Evolutionary conservation across 129 eudicot genomes (phyloP).

Genomic region (Ambrosia artemisiifolia): DNA sequence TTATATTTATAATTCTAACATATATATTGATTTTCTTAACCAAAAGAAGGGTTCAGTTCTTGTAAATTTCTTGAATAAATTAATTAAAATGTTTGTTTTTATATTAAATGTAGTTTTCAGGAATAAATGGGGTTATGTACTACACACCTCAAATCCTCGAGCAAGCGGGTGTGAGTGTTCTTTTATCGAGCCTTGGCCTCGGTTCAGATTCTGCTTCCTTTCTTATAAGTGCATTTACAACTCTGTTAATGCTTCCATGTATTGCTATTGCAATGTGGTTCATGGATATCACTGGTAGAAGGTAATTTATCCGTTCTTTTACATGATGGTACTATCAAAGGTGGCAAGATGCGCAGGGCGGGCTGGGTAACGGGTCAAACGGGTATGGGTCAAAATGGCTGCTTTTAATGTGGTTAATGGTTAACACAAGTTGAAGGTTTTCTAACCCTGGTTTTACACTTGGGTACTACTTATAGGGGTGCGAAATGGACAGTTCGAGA

Average conservation of each 20-base stretch:
- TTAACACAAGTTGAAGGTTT: neutral
- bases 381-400: neutral
- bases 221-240: conserved; percentile 65
- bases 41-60: too few relatives aligned
- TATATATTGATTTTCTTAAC: too few relatives aligned
- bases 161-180: conserved; percentile 74
- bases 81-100: neutral
- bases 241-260: conserved; percentile 68
- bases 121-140: conserved; percentile 77
- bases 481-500: too few relatives aligned
- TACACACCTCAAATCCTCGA: conserved; percentile 83
- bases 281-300: conserved; percentile 71
- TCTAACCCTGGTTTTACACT: too few relatives aligned
- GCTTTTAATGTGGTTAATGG: neutral
- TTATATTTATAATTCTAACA: too few relatives aligned
- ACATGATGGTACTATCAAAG: neutral
- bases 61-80: neutral
- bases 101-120: conserved; percentile 52
- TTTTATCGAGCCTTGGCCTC: conserved; percentile 63
- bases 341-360: neutral
- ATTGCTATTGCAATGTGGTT: conserved; percentile 68
- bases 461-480: too few relatives aligned
- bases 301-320: conserved; percentile 32
- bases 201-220: conserved; percentile 70
- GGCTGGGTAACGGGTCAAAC: conserved; percentile 1